Base-by-base conservation (phyloP, 345 rosid species). In the Euphorbia pulcherrima region DNA sequence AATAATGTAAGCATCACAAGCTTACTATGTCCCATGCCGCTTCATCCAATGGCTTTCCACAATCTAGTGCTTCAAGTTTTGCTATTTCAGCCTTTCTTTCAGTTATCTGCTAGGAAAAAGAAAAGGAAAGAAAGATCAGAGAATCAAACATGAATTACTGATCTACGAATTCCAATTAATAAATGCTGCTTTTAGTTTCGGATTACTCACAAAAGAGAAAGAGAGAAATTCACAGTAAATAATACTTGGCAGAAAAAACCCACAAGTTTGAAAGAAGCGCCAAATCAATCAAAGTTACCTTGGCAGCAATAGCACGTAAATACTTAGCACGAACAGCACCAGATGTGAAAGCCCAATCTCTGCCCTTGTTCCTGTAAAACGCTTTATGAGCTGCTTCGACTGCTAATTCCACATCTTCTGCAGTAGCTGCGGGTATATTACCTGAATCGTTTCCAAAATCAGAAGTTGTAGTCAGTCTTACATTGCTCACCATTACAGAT, bases 31-130 rank as follows among this genome's bases (percentile, higher is more conserved):
- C 99, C 94, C 97, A 90, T 54, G 86, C 82, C 26, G 96, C 88
- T 87, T 95, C 99, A 18, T 88, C 96, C 44, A 87, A 79, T 54
- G 99, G 99, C 77, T 95, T 95, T 62, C 99, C 99, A 50, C 86
- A 77, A 77, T 92, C 99, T 68, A 87, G 78, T 37, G 97, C 81
- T 83, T 95, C 99, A 26, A 95, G 91, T 75, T 84, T 90, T 47
- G 96, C 90, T 40, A 95, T 85, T 52, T 73, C 81, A 74, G 88
- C 37, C 65, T 95, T 95, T 76, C 80, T 90, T 87, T 92, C 92
- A 2, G 83, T 83, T 69, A 95, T 75, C 99, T 95, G 77, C 75
- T 83, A 23, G 44, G 33, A 20, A 67, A 64, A 33, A 64, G 27
- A 3, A 8, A 33, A 51, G 39, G 58, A 60, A 21, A 33, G 27